A percentile compares a stretch with the other conserved stretches of the same genome.
Evolutionary conservation across 2,329 filamentous ascomycete genomes (phyloP).

Genomic region (Orbilia brochopaga): DNA sequence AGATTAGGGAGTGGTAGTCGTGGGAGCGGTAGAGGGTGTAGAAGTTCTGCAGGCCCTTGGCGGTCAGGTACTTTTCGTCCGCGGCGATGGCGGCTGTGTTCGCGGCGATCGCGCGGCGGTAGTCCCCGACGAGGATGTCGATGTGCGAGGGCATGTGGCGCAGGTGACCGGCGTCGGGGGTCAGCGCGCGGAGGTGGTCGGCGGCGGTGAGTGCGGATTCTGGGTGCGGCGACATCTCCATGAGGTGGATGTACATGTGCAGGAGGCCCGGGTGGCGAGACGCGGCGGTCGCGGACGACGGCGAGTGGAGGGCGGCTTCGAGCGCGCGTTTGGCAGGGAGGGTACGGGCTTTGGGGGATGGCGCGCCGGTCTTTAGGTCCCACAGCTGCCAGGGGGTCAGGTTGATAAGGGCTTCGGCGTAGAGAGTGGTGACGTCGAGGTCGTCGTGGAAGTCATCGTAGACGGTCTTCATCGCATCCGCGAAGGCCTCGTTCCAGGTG

Average conservation of each 20-base stretch:
- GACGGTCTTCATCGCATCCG: constrained; percentile 66
- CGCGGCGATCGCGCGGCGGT: constrained; percentile 69
- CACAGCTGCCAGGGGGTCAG: constrained; percentile 70
- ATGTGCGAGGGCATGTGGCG: constrained; percentile 80
- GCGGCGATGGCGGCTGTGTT: constrained; percentile 71
- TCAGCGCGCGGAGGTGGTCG: constrained; percentile 68
- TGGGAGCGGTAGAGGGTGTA: constrained; percentile 79
- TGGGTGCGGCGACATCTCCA: constrained; percentile 75
- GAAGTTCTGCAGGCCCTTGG: constrained; percentile 70
- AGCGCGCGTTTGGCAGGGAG: constrained; percentile 67
- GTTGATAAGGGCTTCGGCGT: constrained; percentile 71
- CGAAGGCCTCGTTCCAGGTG: constrained; percentile 67
- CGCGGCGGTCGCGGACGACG: constrained; percentile 56
- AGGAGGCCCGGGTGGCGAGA: constrained; percentile 71
- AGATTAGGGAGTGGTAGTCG: constrained; percentile 76
- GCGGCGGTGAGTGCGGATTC: constrained; percentile 69
- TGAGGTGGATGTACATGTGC: constrained; percentile 77
- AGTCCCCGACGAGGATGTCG: constrained; percentile 75
- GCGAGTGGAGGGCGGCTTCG: constrained; percentile 65
- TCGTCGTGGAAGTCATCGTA: constrained; percentile 65
- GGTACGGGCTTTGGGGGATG: constrained; percentile 64
- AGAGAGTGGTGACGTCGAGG: constrained; percentile 69
- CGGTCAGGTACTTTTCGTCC: constrained; percentile 70
- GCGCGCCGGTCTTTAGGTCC: constrained; percentile 67
- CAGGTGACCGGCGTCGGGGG: constrained; percentile 73